Conservation (phyloP, 2,329 filamentous ascomycete genomes). For the Verticillium zaregamsianum region DNA sequence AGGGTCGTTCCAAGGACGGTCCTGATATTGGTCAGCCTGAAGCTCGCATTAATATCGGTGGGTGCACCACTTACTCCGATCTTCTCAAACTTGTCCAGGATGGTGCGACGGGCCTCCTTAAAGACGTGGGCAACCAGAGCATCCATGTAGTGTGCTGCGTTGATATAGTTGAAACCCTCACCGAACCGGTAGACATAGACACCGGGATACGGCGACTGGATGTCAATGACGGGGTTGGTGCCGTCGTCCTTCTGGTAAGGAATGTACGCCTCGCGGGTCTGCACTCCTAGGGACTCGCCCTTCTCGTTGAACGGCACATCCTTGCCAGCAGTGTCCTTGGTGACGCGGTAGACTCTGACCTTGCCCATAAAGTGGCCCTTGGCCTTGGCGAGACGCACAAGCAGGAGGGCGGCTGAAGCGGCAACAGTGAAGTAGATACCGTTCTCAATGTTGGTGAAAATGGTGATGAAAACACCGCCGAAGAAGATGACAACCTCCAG, state of each 20-base stretch:
- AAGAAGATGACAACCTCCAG: conserved; percentile 74
- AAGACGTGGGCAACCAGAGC: conserved; percentile 33
- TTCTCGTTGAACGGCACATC: conserved; percentile 12
- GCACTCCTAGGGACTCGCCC: conserved; percentile 9
- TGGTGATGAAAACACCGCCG: conserved; percentile 58
- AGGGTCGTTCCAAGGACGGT: conserved; percentile 54
- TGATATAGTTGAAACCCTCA: conserved; percentile 49
- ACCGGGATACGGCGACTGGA: conserved; percentile 41
- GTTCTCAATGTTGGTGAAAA: conserved; percentile 45
- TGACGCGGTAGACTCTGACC: conserved; percentile 19
- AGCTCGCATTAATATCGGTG: neutral
- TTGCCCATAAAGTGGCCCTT: conserved; percentile 43
- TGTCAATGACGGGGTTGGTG: conserved; percentile 38
- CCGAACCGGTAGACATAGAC: conserved; percentile 48
- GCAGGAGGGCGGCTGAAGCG: conserved; percentile 36
- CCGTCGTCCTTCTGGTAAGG: conserved; percentile 35
- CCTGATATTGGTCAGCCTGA: conserved; percentile 12
- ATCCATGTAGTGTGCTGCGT: conserved; percentile 44
- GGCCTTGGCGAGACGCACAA: conserved; percentile 41
- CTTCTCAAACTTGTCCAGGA: conserved; percentile 38
- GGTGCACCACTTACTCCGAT: conserved; percentile 32
- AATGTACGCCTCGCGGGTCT: conserved; percentile 32
- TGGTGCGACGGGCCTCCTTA: conserved; percentile 34
- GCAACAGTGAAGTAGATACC: conserved; percentile 45
- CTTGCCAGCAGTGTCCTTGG: conserved; percentile 11